phyloP scores from a whole-genome alignment of 2,329 filamentous ascomycete species.

The Calonectria crousiana region DNA sequence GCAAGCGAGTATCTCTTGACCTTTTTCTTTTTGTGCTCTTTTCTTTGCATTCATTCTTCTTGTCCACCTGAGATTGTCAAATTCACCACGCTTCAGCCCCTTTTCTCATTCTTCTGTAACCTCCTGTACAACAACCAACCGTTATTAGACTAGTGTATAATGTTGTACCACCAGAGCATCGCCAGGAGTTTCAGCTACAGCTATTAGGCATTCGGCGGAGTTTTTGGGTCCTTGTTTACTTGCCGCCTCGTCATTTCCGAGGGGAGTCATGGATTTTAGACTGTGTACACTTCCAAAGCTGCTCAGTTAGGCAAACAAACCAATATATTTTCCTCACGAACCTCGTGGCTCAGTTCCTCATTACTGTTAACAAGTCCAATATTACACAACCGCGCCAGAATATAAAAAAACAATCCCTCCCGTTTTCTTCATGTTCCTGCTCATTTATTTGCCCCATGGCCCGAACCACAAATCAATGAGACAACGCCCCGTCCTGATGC shows the following conservation, averaged over 20 bases:
- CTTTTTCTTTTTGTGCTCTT: background rate
- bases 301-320: background rate
- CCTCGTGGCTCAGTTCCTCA: conserved; percentile 29
- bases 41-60: background rate
- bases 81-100: background rate
- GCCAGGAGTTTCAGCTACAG: conserved; percentile 5
- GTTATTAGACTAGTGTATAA: conserved; percentile 16
- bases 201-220: conserved; percentile 9
- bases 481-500: conserved; percentile 40
- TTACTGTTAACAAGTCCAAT: conserved; percentile 39
- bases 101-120: background rate
- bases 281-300: background rate
- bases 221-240: background rate
- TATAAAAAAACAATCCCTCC: conserved; percentile 23
- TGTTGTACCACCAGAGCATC: conserved; percentile 4
- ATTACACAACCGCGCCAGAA: conserved; percentile 29
- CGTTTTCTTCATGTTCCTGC: conserved; percentile 16
- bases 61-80: background rate
- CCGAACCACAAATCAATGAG: conserved; percentile 36
- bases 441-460: conserved; percentile 27
- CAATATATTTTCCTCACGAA: background rate
- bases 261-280: conserved; percentile 2
- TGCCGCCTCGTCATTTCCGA: background rate
- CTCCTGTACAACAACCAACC: background rate
- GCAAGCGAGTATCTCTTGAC: background rate